A percentile compares a stretch with the other conserved stretches of the same genome.
These are phyloP conservation scores for Tolypocladium capitatum DNA, from an alignment of 2,329 filamentous ascomycete species.

Conservation along the genomic window DNA sequence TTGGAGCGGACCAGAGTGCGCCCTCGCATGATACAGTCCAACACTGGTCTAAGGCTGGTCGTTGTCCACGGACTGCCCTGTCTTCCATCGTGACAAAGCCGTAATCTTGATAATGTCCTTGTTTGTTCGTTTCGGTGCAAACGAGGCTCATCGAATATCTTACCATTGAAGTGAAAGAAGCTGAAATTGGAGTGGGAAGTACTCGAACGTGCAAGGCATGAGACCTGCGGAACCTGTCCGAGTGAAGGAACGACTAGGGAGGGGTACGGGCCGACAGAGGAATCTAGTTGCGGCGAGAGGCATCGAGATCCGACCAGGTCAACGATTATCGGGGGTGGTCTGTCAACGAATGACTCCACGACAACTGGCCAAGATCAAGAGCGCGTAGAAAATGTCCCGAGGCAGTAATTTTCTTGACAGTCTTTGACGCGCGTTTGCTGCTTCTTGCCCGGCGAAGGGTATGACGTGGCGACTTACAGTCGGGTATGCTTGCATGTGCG, in stretches of 20 bases:
- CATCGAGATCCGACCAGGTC: background rate
- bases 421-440: background rate
- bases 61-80: background rate
- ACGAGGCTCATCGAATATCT: background rate
- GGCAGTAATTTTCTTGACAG: background rate
- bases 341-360: background rate
- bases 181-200: too few species aligned
- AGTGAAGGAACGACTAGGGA: background rate
- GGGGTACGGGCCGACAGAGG: background rate
- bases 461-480: background rate
- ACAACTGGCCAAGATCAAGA: background rate
- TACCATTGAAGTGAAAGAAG: background rate
- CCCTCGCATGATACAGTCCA: background rate
- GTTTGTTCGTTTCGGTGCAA: background rate
- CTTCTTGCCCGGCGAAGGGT: background rate
- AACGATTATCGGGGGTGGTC: too few species aligned
- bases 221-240: background rate
- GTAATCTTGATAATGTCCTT: background rate
- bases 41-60: background rate
- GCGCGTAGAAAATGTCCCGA: background rate
- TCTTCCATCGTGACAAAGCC: background rate
- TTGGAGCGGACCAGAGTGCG: background rate
- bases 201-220: background rate
- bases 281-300: background rate
- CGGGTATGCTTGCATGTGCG: background rate